Conservation (phyloP, 129 eudicot species). For the Rutidosis leptorrhynchoides region DNA sequence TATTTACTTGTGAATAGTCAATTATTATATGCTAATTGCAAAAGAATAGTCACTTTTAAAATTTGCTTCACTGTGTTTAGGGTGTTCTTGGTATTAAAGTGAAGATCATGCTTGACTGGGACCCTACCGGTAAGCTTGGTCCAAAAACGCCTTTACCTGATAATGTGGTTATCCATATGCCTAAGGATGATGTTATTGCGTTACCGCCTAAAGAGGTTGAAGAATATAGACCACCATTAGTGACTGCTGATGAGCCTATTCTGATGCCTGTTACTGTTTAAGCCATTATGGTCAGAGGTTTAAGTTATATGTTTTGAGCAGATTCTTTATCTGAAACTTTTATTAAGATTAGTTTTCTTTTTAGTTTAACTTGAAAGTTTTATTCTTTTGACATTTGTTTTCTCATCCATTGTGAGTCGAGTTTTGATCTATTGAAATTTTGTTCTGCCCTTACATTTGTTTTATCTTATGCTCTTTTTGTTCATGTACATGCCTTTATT, state of each 20-base stretch:
- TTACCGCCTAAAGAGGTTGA: constrained; percentile 25
- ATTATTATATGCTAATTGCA: background rate
- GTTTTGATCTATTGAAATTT: background rate
- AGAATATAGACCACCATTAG: constrained; percentile 26
- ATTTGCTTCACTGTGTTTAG: constrained; percentile 18
- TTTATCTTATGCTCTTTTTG: background rate
- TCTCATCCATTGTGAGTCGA: background rate
- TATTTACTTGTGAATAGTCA: background rate
- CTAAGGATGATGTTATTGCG: constrained; percentile 35
- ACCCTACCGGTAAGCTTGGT: constrained; percentile 51
- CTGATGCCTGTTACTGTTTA: constrained; percentile 13
- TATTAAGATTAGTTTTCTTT: background rate
- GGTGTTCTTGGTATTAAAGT: constrained; percentile 61
- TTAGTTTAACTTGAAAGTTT: background rate
- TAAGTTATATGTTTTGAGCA: background rate
- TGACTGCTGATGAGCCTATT: constrained; percentile 26
- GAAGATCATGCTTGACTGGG: constrained; percentile 54
- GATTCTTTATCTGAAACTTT: background rate
- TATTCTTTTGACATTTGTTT: background rate
- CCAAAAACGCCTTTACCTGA: constrained; percentile 54
- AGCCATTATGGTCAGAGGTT: background rate
- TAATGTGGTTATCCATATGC: constrained; percentile 39
- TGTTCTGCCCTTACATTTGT: background rate
- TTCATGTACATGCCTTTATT: background rate
- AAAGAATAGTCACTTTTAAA: background rate